These are phyloP conservation scores for Boehmeria nivea DNA, from an alignment of 306 rosid species.

Conservation along the genomic window DNA sequence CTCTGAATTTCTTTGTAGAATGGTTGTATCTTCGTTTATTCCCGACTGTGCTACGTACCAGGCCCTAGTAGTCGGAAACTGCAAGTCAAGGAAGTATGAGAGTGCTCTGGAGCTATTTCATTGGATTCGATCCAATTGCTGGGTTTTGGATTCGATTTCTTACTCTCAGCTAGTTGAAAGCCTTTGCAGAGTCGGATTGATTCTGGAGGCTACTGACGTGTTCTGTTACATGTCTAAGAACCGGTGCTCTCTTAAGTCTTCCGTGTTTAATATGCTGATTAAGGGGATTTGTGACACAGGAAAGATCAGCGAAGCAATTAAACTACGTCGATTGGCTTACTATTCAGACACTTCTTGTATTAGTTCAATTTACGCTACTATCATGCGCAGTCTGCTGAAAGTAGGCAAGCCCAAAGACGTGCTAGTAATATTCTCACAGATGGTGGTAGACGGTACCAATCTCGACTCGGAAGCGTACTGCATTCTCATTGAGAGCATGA, in stretches of 20 bases:
- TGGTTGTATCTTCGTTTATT: conserved; percentile 44
- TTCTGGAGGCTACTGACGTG: conserved; percentile 47
- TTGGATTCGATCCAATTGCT: conserved; percentile 33
- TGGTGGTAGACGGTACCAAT: conserved; percentile 51
- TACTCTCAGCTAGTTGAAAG: conserved; percentile 63
- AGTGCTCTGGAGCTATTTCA: conserved; percentile 51
- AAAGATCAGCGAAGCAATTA: conserved; percentile 41
- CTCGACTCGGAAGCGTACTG: conserved; percentile 55
- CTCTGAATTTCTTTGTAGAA: conserved; percentile 55
- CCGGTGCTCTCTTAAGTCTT: conserved; percentile 42
- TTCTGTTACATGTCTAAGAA: conserved; percentile 60
- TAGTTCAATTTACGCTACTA: conserved; percentile 37
- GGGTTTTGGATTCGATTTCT: conserved; percentile 59
- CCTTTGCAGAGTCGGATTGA: conserved; percentile 47
- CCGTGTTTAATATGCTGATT: conserved; percentile 52
- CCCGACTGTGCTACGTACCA: conserved; percentile 56
- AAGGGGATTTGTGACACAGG: conserved; percentile 51
- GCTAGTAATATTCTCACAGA: conserved; percentile 43
- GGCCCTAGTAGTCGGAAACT: conserved; percentile 65
- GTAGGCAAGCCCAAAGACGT: conserved; percentile 30
- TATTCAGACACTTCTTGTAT: conserved; percentile 47
- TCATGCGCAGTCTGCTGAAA: conserved; percentile 51
- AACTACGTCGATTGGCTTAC: conserved; percentile 45
- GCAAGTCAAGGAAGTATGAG: conserved; percentile 45
- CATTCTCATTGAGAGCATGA: conserved; percentile 55